phyloP scores from a whole-genome alignment of 352 stramenopile species.

The Aphanomyces invadans region DNA sequence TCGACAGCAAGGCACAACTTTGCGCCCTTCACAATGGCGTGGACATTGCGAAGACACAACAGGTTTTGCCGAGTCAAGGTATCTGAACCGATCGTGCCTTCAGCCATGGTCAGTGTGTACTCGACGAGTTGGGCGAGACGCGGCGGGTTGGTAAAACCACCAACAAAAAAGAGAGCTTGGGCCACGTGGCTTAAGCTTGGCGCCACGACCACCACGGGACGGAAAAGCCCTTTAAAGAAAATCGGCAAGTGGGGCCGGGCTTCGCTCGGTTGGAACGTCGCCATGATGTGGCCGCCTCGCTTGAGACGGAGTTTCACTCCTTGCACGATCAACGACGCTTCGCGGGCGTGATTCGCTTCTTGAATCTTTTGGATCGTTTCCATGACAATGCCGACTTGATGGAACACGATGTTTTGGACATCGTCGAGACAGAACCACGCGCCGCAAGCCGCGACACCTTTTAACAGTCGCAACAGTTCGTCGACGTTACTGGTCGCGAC shows the following conservation, averaged over 20 bases:
- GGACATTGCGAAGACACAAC: not conserved
- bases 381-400: constrained; percentile 19
- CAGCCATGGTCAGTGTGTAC: not conserved
- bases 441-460: constrained; percentile 40
- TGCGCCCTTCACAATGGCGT: not conserved
- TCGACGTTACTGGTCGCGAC: constrained; percentile 27
- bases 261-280: not conserved
- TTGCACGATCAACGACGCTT: constrained; percentile 27
- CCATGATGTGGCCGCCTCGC: constrained; percentile 39
- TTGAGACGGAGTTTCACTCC: constrained; percentile 39
- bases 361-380: constrained; percentile 16
- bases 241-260: not conserved
- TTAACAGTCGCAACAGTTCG: constrained; percentile 37
- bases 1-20: constrained; percentile 1
- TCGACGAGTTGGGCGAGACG: constrained; percentile 3
- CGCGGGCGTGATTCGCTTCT: constrained; percentile 9
- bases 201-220: not conserved
- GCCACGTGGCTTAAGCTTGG: not conserved
- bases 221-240: constrained; percentile 11
- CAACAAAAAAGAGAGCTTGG: not conserved
- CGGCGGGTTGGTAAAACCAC: not conserved
- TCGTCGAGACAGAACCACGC: constrained; percentile 49
- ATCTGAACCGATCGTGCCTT: not conserved
- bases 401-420: constrained; percentile 29
- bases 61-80: not conserved